Percentiles rank a stretch among this genome's conserved stretches.
Conservation (phyloP, 140 eudicot species). For the Ambrosia hybrid region DNA sequence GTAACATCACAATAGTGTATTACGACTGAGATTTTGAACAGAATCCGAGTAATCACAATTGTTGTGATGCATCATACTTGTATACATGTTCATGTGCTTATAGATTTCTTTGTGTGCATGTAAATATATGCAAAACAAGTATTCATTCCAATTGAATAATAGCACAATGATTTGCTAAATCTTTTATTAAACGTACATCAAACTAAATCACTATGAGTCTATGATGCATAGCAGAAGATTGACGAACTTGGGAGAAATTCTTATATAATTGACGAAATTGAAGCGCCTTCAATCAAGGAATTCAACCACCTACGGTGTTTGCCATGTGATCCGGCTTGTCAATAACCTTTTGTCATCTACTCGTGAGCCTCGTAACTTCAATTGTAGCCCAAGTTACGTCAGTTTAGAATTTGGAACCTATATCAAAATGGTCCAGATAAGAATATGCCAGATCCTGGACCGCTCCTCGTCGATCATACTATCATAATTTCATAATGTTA, state of each 20-base stretch:
- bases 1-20: slow-evolving; percentile 17
- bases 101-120: neutral
- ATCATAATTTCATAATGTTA: neutral
- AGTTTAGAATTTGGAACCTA: too few relatives aligned
- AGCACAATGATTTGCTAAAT: neutral
- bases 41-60: slow-evolving; percentile 29
- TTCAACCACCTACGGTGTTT: too few relatives aligned
- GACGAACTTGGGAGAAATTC: too few relatives aligned
- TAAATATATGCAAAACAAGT: neutral
- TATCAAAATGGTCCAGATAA: too few relatives aligned
- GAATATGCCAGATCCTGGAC: too few relatives aligned
- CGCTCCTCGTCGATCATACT: neutral
- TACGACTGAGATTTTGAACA: slow-evolving; percentile 20
- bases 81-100: slow-evolving; percentile 1
- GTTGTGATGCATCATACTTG: slow-evolving; percentile 2
- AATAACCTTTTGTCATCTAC: too few relatives aligned
- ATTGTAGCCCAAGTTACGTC: too few relatives aligned
- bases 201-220: neutral
- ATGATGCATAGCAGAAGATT: too few relatives aligned
- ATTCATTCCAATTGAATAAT: neutral
- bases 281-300: too few relatives aligned
- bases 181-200: neutral
- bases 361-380: too few relatives aligned
- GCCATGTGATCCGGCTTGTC: too few relatives aligned
- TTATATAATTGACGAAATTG: too few relatives aligned